Conservation (phyloP, 2,329 filamentous ascomycete genomes). For the Cladosporium sp. region DNA sequence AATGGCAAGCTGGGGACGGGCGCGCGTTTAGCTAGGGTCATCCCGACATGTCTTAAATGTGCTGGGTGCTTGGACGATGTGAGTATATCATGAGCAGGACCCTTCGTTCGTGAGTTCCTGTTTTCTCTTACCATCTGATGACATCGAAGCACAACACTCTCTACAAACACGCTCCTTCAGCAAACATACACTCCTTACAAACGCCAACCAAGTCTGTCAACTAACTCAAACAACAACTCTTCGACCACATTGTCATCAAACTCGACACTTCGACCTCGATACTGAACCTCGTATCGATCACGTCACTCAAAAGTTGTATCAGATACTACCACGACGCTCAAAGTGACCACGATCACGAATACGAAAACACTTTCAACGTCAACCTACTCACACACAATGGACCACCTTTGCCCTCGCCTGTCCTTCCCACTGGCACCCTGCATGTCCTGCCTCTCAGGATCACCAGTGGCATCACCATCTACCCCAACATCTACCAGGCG, state of each 20-base stretch:
- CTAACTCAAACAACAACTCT: neutral
- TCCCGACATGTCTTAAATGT: constrained; percentile 12
- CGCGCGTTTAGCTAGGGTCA: constrained; percentile 5
- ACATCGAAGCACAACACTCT: constrained; percentile 10
- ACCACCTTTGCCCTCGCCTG: constrained; percentile 29
- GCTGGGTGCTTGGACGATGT: constrained; percentile 8
- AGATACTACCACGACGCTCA: neutral
- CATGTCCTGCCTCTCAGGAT: constrained; percentile 27
- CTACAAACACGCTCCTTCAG: neutral
- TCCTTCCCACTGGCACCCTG: constrained; percentile 27
- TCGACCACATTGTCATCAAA: neutral
- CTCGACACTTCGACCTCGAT: neutral
- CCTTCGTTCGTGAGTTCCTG: neutral
- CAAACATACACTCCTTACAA: neutral
- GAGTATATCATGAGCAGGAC: constrained; percentile 10
- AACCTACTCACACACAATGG: constrained; percentile 18
- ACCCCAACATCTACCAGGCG: neutral
- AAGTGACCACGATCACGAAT: neutral
- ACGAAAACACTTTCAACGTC: neutral
- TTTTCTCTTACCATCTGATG: neutral
- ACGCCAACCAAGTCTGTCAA: neutral
- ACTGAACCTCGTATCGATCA: neutral
- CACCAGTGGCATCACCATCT: neutral
- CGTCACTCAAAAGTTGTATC: neutral
- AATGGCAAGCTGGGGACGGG: constrained; percentile 3